Percentiles rank a stretch among this genome's conserved stretches.
Conservation (phyloP, 345 rosid genomes). For the Kernera saxatilis region DNA sequence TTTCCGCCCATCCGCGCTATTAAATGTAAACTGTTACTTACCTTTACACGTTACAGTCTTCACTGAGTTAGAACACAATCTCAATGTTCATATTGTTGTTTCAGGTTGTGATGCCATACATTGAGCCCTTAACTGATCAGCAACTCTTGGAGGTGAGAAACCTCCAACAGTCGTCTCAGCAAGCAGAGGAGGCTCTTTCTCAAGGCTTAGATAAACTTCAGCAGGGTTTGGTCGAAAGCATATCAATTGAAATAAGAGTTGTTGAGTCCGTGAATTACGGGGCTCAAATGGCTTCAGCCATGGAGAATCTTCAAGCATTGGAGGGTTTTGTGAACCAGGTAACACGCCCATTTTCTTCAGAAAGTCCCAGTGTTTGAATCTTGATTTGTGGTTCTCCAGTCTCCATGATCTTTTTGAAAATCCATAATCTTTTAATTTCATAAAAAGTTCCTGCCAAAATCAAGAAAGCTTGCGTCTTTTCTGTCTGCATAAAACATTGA, state of each 20-base stretch:
- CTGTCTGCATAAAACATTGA: not conserved
- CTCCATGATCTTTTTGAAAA: not conserved
- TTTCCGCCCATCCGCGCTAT: constrained; percentile 85
- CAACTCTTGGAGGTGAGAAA: constrained; percentile 48
- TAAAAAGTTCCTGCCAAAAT: not conserved
- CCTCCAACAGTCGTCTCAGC: constrained; percentile 80
- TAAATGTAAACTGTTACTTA: constrained; percentile 42
- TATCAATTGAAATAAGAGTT: constrained; percentile 35
- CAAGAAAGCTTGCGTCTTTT: not conserved
- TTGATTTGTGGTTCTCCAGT: not conserved
- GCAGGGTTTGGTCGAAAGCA: constrained; percentile 51
- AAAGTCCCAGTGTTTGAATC: not conserved
- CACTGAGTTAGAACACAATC: not conserved
- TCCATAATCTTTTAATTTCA: not conserved
- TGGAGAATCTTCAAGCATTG: constrained; percentile 60
- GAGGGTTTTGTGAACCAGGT: constrained; percentile 91
- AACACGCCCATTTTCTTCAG: not conserved
- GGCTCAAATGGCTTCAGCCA: constrained; percentile 49
- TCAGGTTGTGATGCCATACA: constrained; percentile 69
- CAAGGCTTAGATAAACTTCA: constrained; percentile 74
- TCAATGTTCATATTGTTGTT: not conserved
- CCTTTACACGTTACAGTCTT: not conserved
- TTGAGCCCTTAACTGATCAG: constrained; percentile 74
- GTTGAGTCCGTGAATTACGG: constrained; percentile 32
- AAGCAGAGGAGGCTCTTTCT: constrained; percentile 90